A percentile compares a stretch with the other conserved stretches of the same genome.
Conservation (phyloP, 108 stramenopile genomes). For the Fragilariopsis cylindrus region DNA sequence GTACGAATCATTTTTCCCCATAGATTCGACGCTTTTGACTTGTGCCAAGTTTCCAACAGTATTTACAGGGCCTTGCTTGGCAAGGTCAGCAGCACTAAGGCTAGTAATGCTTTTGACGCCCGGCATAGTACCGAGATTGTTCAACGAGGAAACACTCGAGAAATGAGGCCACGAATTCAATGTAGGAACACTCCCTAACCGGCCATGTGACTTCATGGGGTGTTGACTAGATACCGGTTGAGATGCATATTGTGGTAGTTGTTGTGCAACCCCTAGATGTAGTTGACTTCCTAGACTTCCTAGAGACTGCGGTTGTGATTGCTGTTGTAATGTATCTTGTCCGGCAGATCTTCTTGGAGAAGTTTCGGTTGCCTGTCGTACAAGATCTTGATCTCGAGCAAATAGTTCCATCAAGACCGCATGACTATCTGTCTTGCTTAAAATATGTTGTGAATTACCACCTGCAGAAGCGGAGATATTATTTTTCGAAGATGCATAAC, state of each 20-base stretch:
- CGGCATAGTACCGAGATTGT: conserved; percentile 82
- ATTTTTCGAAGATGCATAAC: background rate
- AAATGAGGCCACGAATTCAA: conserved; percentile 91
- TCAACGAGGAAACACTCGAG: conserved; percentile 82
- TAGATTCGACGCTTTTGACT: conserved; percentile 86
- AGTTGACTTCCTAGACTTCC: background rate
- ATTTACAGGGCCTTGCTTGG: conserved; percentile 83
- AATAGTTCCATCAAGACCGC: conserved; percentile 93
- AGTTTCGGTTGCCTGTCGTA: conserved; percentile 74
- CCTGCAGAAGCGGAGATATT: background rate
- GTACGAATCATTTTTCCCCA: conserved; percentile 85
- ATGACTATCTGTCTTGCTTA: conserved; percentile 90
- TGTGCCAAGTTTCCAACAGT: conserved; percentile 87
- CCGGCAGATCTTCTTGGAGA: conserved; percentile 28
- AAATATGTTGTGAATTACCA: conserved; percentile 30
- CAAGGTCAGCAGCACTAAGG: conserved; percentile 80
- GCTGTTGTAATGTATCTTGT: conserved; percentile 5
- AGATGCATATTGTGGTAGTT: conserved; percentile 32
- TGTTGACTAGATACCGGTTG: conserved; percentile 40
- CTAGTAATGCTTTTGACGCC: conserved; percentile 93
- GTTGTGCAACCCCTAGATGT: conserved; percentile 4
- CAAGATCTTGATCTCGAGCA: conserved; percentile 89
- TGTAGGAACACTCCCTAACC: conserved; percentile 55
- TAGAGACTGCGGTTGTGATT: conserved; percentile 6
- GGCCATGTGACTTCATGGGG: conserved; percentile 54